phyloP scores from a whole-genome alignment of 345 rosid genomes.

The Rubroshorea leprosula region DNA sequence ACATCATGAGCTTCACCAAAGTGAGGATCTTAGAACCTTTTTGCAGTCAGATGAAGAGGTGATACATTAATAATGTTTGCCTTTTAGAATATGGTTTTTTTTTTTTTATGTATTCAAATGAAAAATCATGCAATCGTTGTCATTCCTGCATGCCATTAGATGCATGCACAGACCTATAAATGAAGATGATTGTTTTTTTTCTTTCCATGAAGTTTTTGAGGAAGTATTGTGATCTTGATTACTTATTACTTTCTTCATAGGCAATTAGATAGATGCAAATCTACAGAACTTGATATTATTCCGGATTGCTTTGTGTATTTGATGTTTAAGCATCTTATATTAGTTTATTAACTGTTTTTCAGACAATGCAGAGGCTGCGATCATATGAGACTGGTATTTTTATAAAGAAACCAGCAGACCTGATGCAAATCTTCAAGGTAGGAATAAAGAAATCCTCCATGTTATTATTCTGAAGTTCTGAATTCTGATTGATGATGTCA shows the following conservation, averaged over 20 bases:
- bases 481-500: neutral
- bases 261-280: neutral
- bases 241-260: neutral
- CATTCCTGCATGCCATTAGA: neutral
- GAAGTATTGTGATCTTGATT: neutral
- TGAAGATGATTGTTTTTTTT: no score
- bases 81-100: neutral
- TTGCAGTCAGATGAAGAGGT: slow-evolving; percentile 99
- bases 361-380: slow-evolving; percentile 98
- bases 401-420: slow-evolving; percentile 80
- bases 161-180: neutral
- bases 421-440: slow-evolving; percentile 97
- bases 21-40: slow-evolving; percentile 92
- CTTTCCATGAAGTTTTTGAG: no score
- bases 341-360: slow-evolving; percentile 20
- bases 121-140: neutral
- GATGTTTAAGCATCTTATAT: slow-evolving; percentile 11
- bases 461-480: no score
- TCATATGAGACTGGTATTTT: slow-evolving; percentile 75
- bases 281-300: neutral
- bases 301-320: neutral
- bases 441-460: slow-evolving; percentile 15
- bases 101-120: neutral
- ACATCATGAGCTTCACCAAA: slow-evolving; percentile 78
- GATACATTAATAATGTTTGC: slow-evolving; percentile 10